A percentile compares a stretch with the other conserved stretches of the same genome.
Conservation (phyloP, 2,329 filamentous ascomycete genomes). For the Pyricularia sp. region DNA sequence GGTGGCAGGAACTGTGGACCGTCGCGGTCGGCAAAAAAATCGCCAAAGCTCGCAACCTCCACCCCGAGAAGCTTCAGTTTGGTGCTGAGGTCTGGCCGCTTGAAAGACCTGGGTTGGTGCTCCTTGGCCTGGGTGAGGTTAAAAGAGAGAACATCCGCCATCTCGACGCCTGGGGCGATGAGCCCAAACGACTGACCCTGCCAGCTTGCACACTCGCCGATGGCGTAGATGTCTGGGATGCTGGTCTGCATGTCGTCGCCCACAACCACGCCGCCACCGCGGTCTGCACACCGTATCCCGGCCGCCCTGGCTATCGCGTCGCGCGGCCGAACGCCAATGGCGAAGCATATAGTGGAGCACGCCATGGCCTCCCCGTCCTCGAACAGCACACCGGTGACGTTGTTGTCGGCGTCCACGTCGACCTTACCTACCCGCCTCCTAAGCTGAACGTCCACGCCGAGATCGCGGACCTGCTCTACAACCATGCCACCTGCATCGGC, state of each 20-base stretch:
- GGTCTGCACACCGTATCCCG: conserved; percentile 58
- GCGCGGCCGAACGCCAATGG: conserved; percentile 70
- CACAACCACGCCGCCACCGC: conserved; percentile 66
- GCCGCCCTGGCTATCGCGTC: conserved; percentile 62
- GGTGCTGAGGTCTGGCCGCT: conserved; percentile 75
- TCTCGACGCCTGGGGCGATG: conserved; percentile 81
- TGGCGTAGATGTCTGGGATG: conserved; percentile 61
- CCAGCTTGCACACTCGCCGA: conserved; percentile 88
- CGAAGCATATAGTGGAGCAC: conserved; percentile 77
- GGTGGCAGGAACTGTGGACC: conserved; percentile 64
- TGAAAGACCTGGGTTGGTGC: conserved; percentile 58
- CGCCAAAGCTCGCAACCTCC: conserved; percentile 84
- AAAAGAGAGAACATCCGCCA: conserved; percentile 84
- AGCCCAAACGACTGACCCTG: conserved; percentile 75
- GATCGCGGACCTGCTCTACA: conserved; percentile 62
- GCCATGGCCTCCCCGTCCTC: conserved; percentile 68
- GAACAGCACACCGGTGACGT: conserved; percentile 61
- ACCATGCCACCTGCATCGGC: conserved; percentile 70
- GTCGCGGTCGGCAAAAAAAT: conserved; percentile 83
- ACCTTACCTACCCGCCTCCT: conserved; percentile 62
- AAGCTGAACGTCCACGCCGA: conserved; percentile 72
- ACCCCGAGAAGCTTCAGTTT: conserved; percentile 84
- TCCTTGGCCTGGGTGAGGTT: conserved; percentile 75
- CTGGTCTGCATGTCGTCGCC: conserved; percentile 57
- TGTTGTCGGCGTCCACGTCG: conserved; percentile 51